Evolutionary conservation across 176 grass and related monocot species (phyloP), one percentile per base, ranked within the genome.

Genomic region (Luzula sylvatica): DNA sequence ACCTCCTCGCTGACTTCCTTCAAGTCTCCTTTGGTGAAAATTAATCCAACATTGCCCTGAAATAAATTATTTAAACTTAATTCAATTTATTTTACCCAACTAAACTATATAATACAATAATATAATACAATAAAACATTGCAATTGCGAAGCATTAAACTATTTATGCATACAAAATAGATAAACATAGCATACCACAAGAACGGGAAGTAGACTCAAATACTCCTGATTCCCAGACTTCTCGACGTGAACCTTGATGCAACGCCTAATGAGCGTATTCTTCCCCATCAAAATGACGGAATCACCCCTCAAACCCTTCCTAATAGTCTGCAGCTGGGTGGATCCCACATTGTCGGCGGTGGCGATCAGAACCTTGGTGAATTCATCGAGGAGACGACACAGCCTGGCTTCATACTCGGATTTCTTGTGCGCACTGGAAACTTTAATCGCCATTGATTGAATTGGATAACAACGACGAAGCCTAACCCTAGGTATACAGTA

Each of bases 11-110:
- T 82, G 23, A 92, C 81, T 55, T 92, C 86, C 86, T 92, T 92
- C 54, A 85, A 71, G 58, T 92, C 86, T 30, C 86, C 86, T 69
- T 92, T 85, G 57, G 86, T 92, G 65, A 92, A 92, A 78, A 92
- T 81, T 63, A 92, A 82, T 3, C 86, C 81, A 54, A 92, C 86
- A 65, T 92, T 92, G 8, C 86, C 86, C 82, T 86, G 8, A 49
- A 71, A 38, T 8, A 23, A 23, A 53, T 18, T 23, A 23, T 22
- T 53, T 2, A 53, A 53, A 53, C 11, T 3, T 35, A 35, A 35
- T 35, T 35, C 5, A 3, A 35, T 35, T 35, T 35, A n/a, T n/a
- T 35, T 35, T 35, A 7, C 1, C 30, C 30, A 35, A 35, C 5
- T 35, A 35, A 0, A 35, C 30, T 35, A 35, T 35, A 35, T 2